Evolutionary conservation across 768 basidiomycete species (phyloP).

Genomic region (Brasilioporus rufonigricans): DNA sequence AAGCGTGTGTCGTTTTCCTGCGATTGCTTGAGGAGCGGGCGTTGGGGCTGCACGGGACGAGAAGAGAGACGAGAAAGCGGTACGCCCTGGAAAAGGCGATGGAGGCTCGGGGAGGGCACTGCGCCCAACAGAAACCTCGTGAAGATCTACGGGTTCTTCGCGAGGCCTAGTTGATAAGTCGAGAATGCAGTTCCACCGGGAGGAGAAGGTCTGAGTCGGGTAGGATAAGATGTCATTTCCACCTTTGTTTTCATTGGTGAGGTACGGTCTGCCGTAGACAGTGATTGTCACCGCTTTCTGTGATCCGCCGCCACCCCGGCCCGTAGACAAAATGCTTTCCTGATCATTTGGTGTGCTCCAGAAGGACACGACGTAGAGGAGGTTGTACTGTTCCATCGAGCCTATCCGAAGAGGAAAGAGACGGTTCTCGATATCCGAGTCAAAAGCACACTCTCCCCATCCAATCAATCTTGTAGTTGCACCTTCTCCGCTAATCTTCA

Average conservation of each 20-base stretch:
- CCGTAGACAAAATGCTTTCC: slow-evolving; percentile 35
- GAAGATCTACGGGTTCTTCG: slow-evolving; percentile 20
- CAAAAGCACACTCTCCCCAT: slow-evolving; percentile 43
- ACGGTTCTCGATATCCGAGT: slow-evolving; percentile 35
- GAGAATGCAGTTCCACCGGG: slow-evolving; percentile 87
- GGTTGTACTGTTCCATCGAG: slow-evolving; percentile 78
- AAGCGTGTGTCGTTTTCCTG: slow-evolving; percentile 60
- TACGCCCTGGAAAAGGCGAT: slow-evolving; percentile 67
- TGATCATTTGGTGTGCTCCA: slow-evolving; percentile 60
- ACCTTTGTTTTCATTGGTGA: slow-evolving; percentile 23
- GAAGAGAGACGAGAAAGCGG: slow-evolving; percentile 21
- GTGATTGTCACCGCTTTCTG: slow-evolving; percentile 79
- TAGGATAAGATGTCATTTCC: slow-evolving; percentile 35
- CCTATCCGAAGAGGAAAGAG: slow-evolving; percentile 75
- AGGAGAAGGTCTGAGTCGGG: slow-evolving; percentile 75
- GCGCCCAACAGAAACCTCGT: slow-evolving; percentile 17
- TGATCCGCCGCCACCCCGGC: slow-evolving; percentile 45
- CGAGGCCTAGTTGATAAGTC: slow-evolving; percentile 54
- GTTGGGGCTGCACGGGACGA: slow-evolving; percentile 26
- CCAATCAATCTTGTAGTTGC: slow-evolving; percentile 48
- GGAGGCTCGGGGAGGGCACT: slow-evolving; percentile 70
- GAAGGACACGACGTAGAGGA: slow-evolving; percentile 88
- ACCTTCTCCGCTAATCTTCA: slow-evolving; percentile 72
- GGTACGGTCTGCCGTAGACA: slow-evolving; percentile 71
- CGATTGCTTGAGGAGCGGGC: slow-evolving; percentile 36